These are phyloP conservation scores for Flaveria robusta DNA, from an alignment of 129 eudicot species.

Conservation along the genomic window DNA sequence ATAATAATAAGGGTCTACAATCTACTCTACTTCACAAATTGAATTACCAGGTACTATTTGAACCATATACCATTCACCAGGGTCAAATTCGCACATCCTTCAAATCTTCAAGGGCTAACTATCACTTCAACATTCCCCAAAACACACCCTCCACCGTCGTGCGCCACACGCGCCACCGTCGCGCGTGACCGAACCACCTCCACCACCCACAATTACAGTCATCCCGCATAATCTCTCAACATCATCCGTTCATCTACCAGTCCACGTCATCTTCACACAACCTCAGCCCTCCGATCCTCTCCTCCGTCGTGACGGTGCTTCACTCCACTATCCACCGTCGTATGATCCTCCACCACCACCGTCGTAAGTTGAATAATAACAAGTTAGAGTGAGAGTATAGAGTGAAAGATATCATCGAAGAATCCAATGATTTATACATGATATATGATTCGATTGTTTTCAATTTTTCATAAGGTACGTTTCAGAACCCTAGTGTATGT, in stretches of 20 bases:
- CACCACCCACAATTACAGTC: slow-evolving; percentile 26
- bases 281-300: slow-evolving; percentile 41
- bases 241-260: slow-evolving; percentile 35
- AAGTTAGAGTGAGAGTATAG: slow-evolving; percentile 11
- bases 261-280: slow-evolving; percentile 40
- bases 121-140: not conserved
- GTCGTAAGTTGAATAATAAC: not conserved
- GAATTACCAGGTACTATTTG: not conserved
- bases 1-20: no score
- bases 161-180: slow-evolving; percentile 34
- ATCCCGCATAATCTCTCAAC: slow-evolving; percentile 22
- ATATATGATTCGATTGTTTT: not conserved
- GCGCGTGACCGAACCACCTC: slow-evolving; percentile 5
- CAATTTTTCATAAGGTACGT: slow-evolving; percentile 47
- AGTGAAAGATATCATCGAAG: slow-evolving; percentile 14
- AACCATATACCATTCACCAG: slow-evolving; percentile 7
- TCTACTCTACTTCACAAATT: not conserved
- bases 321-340: slow-evolving; percentile 25
- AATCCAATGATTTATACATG: slow-evolving; percentile 15
- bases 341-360: no score
- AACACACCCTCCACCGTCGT: not conserved
- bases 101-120: not conserved
- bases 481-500: slow-evolving; percentile 24
- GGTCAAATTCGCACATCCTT: not conserved
- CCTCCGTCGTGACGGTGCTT: slow-evolving; percentile 28